A percentile compares a stretch with the other conserved stretches of the same genome.
Conservation (phyloP, 805 yeast genomes). For the Ogataea polymorpha region DNA sequence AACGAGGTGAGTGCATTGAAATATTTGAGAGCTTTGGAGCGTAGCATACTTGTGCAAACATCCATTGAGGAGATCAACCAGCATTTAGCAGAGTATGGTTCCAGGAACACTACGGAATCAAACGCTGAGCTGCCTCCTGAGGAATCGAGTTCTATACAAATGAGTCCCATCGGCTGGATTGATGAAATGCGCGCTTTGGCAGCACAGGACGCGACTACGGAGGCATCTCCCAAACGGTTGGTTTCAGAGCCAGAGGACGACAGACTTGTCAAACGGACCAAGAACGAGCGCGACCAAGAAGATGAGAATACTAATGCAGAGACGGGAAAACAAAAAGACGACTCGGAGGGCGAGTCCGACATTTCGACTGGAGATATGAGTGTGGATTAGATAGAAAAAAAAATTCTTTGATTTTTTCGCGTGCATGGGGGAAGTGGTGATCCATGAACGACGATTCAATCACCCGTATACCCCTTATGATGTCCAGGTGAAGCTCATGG, state of each 20-base stretch:
- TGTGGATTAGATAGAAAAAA: conserved; percentile 10
- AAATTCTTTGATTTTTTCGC: background rate
- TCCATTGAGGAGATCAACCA: conserved; percentile 20
- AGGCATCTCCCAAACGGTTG: conserved; percentile 20
- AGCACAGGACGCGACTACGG: conserved; percentile 1
- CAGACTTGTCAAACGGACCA: conserved; percentile 18
- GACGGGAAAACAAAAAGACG: background rate
- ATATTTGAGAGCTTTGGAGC: conserved; percentile 24
- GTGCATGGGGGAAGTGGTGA: conserved; percentile 22
- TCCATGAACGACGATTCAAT: conserved; percentile 36
- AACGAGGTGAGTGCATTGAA: conserved; percentile 23
- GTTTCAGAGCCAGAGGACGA: conserved; percentile 8
- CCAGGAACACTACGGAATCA: conserved; percentile 13
- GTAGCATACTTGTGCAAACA: conserved; percentile 26
- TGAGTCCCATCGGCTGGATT: conserved; percentile 20
- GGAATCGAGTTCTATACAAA: conserved; percentile 13
- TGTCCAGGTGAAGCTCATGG: conserved; percentile 78
- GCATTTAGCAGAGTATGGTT: conserved; percentile 18
- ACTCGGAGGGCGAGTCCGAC: conserved; percentile 1
- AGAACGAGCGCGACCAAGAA: conserved; percentile 12
- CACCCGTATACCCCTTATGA: conserved; percentile 84
- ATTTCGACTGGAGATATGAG: conserved; percentile 10
- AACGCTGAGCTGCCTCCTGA: conserved; percentile 1
- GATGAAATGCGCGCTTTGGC: background rate
- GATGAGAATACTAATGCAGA: conserved; percentile 2